phyloP scores from a whole-genome alignment of 2,329 filamentous ascomycete genomes.

The Blastomyces silverae region DNA sequence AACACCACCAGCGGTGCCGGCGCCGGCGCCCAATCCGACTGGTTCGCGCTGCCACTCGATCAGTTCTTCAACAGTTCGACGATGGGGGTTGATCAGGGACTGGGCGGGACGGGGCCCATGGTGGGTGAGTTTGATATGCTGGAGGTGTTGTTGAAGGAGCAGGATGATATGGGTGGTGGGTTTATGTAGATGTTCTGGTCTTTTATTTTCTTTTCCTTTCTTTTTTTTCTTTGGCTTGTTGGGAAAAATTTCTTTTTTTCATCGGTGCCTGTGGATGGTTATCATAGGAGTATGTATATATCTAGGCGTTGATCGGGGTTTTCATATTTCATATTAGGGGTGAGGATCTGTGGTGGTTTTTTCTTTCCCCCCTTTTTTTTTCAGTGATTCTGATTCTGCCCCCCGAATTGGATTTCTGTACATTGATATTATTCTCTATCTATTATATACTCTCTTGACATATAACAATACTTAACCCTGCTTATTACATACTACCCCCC shows the following conservation, averaged over 20 bases:
- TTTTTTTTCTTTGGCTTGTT: neutral
- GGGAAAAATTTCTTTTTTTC: neutral
- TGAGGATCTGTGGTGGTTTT: neutral
- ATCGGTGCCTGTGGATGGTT: neutral
- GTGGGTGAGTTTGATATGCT: constrained; percentile 49
- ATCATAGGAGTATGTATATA: neutral
- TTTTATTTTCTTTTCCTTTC: neutral
- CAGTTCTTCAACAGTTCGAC: constrained; percentile 49
- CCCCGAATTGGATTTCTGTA: too few species aligned
- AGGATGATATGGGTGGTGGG: constrained; percentile 24
- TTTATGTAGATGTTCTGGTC: neutral
- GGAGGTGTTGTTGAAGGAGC: constrained; percentile 43
- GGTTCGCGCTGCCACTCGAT: constrained; percentile 57
- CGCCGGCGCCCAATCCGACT: constrained; percentile 41
- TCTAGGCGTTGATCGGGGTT: neutral
- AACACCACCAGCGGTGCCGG: neutral
- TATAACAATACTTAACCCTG: too few species aligned
- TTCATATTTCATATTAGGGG: neutral
- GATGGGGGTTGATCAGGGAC: constrained; percentile 45
- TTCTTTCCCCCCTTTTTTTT: neutral
- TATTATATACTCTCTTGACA: too few species aligned
- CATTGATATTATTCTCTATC: too few species aligned
- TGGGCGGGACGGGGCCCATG: constrained; percentile 56
- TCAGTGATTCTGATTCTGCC: neutral
- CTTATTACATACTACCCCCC: too few species aligned